Conservation (phyloP, 2,329 filamentous ascomycete genomes). For the Monosporascus cannonballus region DNA sequence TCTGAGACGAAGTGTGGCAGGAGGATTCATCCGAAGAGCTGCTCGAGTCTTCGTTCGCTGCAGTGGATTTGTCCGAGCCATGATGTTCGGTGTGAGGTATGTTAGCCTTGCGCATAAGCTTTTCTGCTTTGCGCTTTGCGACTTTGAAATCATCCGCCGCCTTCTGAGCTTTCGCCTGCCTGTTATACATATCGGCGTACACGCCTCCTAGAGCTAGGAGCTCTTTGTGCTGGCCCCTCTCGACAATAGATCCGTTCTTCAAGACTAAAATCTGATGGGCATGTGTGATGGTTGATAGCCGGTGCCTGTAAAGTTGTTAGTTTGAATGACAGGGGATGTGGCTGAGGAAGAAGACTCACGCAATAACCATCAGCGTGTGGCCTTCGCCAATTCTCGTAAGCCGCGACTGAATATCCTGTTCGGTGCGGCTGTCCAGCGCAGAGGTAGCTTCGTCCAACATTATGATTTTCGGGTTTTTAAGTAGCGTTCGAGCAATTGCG, state of each 20-base stretch:
- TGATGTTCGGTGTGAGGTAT: slow-evolving; percentile 28
- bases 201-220: slow-evolving; percentile 64
- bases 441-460: slow-evolving; percentile 92
- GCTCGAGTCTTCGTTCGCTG: slow-evolving; percentile 34
- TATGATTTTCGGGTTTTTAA: slow-evolving; percentile 88
- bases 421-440: slow-evolving; percentile 84
- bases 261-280: slow-evolving; percentile 81
- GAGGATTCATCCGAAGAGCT: slow-evolving; percentile 27
- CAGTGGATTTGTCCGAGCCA: slow-evolving; percentile 24
- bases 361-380: slow-evolving; percentile 91
- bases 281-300: slow-evolving; percentile 77
- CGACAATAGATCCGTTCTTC: slow-evolving; percentile 68
- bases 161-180: slow-evolving; percentile 73
- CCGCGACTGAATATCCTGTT: slow-evolving; percentile 87
- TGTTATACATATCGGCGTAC: slow-evolving; percentile 84
- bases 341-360: slow-evolving; percentile 45
- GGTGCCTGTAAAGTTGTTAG: slow-evolving; percentile 48
- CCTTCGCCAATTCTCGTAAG: slow-evolving; percentile 76
- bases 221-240: slow-evolving; percentile 73
- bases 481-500: slow-evolving; percentile 85
- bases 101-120: slow-evolving; percentile 44
- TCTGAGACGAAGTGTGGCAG: slow-evolving; percentile 1
- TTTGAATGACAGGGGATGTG: slow-evolving; percentile 1
- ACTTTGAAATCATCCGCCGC: slow-evolving; percentile 55
- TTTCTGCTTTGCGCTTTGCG: slow-evolving; percentile 34